These are phyloP conservation scores for Candida piceae DNA, from an alignment of 805 yeast species.

Conservation along the genomic window DNA sequence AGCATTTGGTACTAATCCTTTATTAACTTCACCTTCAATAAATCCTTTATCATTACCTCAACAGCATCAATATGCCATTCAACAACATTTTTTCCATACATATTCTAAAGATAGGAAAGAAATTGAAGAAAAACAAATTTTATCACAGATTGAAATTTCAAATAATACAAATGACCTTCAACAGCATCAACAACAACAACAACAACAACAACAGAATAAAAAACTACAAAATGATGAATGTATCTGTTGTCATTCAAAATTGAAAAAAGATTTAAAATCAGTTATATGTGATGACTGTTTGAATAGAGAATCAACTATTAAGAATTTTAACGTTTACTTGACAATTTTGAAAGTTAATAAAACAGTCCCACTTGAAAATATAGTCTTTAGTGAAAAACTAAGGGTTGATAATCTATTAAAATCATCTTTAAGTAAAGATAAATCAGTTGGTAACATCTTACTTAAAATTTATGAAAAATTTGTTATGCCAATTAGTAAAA, in stretches of 20 bases:
- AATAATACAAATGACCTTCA: no score
- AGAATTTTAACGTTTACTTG: constrained; percentile 21
- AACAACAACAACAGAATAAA: background rate
- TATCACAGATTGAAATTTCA: no score
- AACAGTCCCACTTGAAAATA: constrained; percentile 21
- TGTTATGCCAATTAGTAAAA: constrained; percentile 25
- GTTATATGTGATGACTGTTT: constrained; percentile 24
- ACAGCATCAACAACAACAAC: background rate
- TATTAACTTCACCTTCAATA: constrained; percentile 1
- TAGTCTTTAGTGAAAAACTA: constrained; percentile 19
- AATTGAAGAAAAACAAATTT: background rate
- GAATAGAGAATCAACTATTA: constrained; percentile 19
- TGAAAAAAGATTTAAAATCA: constrained; percentile 2
- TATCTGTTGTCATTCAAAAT: constrained; percentile 9
- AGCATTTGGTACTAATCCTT: constrained; percentile 2
- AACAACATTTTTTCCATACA: constrained; percentile 7
- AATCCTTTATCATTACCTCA: constrained; percentile 4
- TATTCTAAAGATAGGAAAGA: constrained; percentile 2
- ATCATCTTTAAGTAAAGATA: constrained; percentile 17
- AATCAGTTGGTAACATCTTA: constrained; percentile 19
- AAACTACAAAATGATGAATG: constrained; percentile 7
- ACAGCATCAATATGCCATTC: constrained; percentile 6
- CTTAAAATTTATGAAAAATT: constrained; percentile 25
- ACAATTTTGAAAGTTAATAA: constrained; percentile 21
- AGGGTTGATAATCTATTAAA: constrained; percentile 17